Evolutionary conservation across 495 filamentous ascomycete genomes (phyloP), one percentile per base, ranked within the genome.

Genomic region (Annulohypoxylon nitens): DNA sequence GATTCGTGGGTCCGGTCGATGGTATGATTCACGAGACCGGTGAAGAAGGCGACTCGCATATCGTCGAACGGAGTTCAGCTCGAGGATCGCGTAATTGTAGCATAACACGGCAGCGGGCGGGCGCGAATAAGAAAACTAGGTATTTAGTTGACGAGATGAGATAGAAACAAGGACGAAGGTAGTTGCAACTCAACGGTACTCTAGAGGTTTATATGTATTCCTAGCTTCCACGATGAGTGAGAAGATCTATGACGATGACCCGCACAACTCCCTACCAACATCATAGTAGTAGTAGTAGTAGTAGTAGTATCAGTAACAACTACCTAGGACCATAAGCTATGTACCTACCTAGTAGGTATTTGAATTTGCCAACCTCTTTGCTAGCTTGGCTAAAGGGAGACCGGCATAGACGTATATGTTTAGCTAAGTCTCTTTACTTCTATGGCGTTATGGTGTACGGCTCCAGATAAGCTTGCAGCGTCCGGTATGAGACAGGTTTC

Each of bases 21-120:
- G 57, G 53, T 54, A 61, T 30, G 58, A 50, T 48, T 20, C 18
- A 41, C 39, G n/a, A 58, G 36, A 75, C 72, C 72, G 72, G 72
- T 33, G 41, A 61, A 51, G 9, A 26, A 33, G 14, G 16, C 30
- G 37, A 39, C 61, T 58, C 48, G 53, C 54, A 47, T 65, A 61
- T 47, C 54, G 34, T 36, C 30, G 30, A 59, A 25, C 61, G 51
- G 39, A 55, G 25, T 50, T 50, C 41, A 30, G 55, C 37, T 62
- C 16, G 26, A 57, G 45, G 25, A 57, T 41, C 48, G 33, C 48
- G 54, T 61, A 61, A n/a, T 18, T 45, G 26, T 47, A 61, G 55
- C 69, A 61, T 57, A 62, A 58, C 10, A 62, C 69, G 55, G 61
- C 45, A 48, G 41, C 26, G 23, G 6, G 14, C 14, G 9, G 30